These are phyloP conservation scores for Cordyceps cicadae DNA, from an alignment of 2,329 filamentous ascomycete species.

Conservation along the genomic window DNA sequence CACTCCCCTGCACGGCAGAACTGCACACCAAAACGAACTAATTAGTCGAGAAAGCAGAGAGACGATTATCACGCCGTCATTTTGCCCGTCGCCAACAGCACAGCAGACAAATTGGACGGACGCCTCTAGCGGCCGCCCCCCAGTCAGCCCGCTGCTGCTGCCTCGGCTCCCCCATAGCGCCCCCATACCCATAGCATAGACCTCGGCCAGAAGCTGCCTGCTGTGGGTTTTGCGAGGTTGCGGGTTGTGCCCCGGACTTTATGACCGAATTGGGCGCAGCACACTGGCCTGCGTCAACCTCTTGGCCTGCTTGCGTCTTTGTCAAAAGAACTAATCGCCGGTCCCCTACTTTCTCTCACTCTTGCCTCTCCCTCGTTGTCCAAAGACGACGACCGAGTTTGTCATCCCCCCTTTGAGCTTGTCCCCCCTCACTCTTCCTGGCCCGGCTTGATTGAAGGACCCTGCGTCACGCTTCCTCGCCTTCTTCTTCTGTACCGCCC, in stretches of 20 bases:
- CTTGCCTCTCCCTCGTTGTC: background rate
- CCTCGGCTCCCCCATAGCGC: conserved; percentile 7
- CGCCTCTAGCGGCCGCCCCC: background rate
- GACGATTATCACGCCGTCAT: background rate
- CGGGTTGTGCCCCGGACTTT: conserved; percentile 6
- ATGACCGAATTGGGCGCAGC: conserved; percentile 4
- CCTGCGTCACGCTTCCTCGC: background rate
- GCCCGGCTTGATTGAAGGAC: background rate
- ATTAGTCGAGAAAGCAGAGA: background rate
- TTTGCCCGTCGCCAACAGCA: background rate
- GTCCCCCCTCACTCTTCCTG: background rate
- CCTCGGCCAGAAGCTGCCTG: conserved; percentile 9
- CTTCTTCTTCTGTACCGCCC: background rate
- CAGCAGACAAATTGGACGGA: too few relatives aligned
- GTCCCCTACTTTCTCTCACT: background rate
- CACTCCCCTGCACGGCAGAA: background rate
- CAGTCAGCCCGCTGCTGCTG: background rate
- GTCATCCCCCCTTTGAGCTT: background rate
- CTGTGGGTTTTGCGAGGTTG: background rate
- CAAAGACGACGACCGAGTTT: conserved; percentile 5
- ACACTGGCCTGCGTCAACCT: background rate
- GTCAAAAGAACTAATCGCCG: conserved; percentile 3
- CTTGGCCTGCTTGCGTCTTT: background rate
- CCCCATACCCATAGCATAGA: background rate
- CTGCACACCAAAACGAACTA: background rate